These are phyloP conservation scores for Colletotrichum musicola DNA, from an alignment of 2,329 filamentous ascomycete genomes.

Conservation along the genomic window DNA sequence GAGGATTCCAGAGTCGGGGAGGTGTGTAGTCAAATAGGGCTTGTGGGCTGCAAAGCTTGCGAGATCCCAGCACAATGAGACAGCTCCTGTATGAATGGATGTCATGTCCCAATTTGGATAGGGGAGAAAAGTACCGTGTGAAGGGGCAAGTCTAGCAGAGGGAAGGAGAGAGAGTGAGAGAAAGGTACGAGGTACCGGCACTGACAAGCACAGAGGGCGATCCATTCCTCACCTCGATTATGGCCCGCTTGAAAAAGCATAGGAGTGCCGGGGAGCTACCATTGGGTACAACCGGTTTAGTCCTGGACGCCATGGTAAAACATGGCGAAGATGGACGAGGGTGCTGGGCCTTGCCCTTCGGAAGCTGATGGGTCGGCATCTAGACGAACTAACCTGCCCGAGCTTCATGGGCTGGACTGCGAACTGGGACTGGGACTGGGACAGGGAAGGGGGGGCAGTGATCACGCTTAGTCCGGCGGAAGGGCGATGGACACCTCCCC, in stretches of 20 bases:
- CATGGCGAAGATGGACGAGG: constrained; percentile 33
- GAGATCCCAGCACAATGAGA: constrained; percentile 30
- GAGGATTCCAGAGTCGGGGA: constrained; percentile 39
- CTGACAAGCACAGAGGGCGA: constrained; percentile 18
- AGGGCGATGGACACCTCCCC: constrained; percentile 34
- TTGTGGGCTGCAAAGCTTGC: constrained; percentile 19
- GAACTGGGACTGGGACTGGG: constrained; percentile 1
- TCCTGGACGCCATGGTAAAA: constrained; percentile 32
- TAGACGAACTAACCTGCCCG: constrained; percentile 21
- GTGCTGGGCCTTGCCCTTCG: constrained; percentile 16
- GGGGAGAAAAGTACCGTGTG: constrained; percentile 22
- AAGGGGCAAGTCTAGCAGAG: background rate
- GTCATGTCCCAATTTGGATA: constrained; percentile 4
- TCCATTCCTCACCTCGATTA: constrained; percentile 38
- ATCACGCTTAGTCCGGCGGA: constrained; percentile 16
- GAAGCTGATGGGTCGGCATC: constrained; percentile 21
- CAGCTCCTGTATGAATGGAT: constrained; percentile 21
- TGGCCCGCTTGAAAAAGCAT: constrained; percentile 29
- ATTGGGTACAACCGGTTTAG: constrained; percentile 31
- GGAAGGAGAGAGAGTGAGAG: constrained; percentile 1
- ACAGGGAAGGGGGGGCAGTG: background rate
- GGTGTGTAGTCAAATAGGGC: constrained; percentile 39
- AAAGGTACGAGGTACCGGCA: constrained; percentile 10
- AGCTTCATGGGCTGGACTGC: constrained; percentile 7
- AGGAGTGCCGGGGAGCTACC: constrained; percentile 10